Evolutionary conservation across 495 filamentous ascomycete species (phyloP), one percentile per base, ranked within the genome.

Genomic region (Thermochaetoides thermophila): DNA sequence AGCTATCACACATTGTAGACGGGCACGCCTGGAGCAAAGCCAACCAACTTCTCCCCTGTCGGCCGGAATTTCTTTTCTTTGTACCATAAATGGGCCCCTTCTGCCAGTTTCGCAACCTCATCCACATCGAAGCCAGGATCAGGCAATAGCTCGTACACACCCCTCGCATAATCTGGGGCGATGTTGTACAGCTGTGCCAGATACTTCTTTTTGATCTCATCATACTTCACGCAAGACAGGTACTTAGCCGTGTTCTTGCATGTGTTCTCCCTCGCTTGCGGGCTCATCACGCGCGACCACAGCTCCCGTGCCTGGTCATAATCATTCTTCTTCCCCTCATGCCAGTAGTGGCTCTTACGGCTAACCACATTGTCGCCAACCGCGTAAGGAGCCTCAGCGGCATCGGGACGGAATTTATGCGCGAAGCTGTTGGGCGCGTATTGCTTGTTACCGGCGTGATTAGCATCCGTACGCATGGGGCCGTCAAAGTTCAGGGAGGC

Each of bases 341-440:
- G 68, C 47, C 52, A 63, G 48, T 58, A 70, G 43, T 73, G 65
- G 29, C 57, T 56, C 46, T 73, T 72, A 25, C 66, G 60, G 31
- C 54, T 56, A 16, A 68, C 57, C 27, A 68, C 45, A 27, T 54
- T 61, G 48, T 73, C 64, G 15, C 50, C 32, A n/a, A 70, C 61
- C 4, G 39, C 38, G 40, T 66, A 73, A 2, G 69, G 63, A 7
- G 60, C 56, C 36, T 75, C 70, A 6, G 66, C 65, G 1, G 51
- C 44, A 38, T 74, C 71, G 0, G 66, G 63, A 2, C 68, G 53
- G 62, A 71, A 73, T 35, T 67, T 69, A 45, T 63, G 44, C 8
- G 38, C 43, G 52, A 72, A 73, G 44, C 63, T 71, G 46, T 71
- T 71, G 18, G 69, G 67, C 13, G 52, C 57, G 44, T 72, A 74